A percentile compares a stretch with the other conserved stretches of the same genome.
phyloP scores from a whole-genome alignment of 1,284 basidiomycete genomes.

The Mycena sp. region DNA sequence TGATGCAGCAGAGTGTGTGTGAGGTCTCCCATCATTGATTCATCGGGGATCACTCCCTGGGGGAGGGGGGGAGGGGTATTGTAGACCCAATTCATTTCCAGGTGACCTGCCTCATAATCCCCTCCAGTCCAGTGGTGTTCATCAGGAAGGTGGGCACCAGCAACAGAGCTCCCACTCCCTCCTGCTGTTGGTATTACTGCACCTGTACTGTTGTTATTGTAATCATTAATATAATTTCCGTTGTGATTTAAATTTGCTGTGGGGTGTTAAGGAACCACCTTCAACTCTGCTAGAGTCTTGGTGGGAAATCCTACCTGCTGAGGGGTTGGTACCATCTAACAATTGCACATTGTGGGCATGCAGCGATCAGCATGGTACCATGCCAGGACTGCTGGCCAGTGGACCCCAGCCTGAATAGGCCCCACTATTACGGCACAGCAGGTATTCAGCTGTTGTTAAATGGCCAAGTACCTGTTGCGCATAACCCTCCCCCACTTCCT shows the following conservation, averaged over 20 bases:
- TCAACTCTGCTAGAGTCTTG: not conserved
- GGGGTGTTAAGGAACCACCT: not conserved
- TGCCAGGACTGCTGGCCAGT: slow-evolving; percentile 23
- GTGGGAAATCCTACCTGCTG: not conserved
- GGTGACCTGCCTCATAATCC: not conserved
- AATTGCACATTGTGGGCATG: not conserved
- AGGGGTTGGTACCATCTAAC: not conserved
- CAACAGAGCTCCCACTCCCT: slow-evolving; percentile 1
- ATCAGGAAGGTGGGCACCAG: not conserved
- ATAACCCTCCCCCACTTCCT: slow-evolving; percentile 13
- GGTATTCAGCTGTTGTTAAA: not conserved
- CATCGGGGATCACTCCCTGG: not conserved
- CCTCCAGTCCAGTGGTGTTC: slow-evolving; percentile 1
- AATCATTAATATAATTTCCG: not conserved
- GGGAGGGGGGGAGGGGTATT: not conserved
- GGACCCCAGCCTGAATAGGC: slow-evolving; percentile 12
- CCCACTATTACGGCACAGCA: slow-evolving; percentile 14
- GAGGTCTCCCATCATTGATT: slow-evolving; percentile 6
- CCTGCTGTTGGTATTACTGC: not conserved
- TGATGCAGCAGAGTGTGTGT: not conserved
- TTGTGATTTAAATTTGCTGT: not conserved
- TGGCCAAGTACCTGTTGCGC: not conserved
- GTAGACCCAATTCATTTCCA: slow-evolving; percentile 15
- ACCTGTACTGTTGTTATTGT: not conserved
- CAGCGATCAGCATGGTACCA: not conserved